Percentiles rank a stretch among this genome's conserved stretches.
Conservation (phyloP, 352 stramenopile species). For the Discostella stelligera region DNA sequence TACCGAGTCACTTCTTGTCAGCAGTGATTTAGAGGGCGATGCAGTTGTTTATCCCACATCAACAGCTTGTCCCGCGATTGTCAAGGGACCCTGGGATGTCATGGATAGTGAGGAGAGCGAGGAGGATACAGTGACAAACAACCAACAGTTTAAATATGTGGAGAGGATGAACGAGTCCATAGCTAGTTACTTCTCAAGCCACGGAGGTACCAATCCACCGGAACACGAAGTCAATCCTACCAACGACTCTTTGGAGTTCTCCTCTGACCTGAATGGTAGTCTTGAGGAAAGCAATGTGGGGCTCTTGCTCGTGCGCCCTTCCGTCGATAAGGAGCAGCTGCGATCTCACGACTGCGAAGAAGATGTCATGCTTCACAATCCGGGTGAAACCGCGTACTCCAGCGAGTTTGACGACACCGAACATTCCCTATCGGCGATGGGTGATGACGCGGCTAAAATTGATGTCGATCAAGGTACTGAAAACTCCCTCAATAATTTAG, state of each 20-base stretch:
- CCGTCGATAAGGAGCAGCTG: neutral
- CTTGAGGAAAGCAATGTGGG: neutral
- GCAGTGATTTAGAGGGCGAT: constrained; percentile 12
- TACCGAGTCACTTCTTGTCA: no score
- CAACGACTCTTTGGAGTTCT: constrained; percentile 15
- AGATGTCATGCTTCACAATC: no score
- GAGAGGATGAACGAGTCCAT: constrained; percentile 25
- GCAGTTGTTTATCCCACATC: neutral
- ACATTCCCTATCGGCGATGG: constrained; percentile 1
- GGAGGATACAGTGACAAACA: neutral
- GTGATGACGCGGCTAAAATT: constrained; percentile 13
- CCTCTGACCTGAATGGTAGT: neutral
- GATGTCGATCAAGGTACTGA: constrained; percentile 4
- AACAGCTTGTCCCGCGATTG: constrained; percentile 1
- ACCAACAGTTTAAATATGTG: constrained; percentile 16
- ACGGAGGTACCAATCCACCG: neutral
- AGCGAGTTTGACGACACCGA: neutral
- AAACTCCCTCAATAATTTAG: neutral
- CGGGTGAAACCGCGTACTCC: neutral
- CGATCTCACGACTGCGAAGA: neutral
- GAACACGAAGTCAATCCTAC: neutral
- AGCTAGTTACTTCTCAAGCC: constrained; percentile 25
- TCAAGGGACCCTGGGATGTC: neutral
- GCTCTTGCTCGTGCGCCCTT: neutral
- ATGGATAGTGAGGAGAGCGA: constrained; percentile 18